Evolutionary conservation across 257 asterid species (phyloP), one percentile per base, ranked within the genome.

Genomic region (Rhazya stricta): DNA sequence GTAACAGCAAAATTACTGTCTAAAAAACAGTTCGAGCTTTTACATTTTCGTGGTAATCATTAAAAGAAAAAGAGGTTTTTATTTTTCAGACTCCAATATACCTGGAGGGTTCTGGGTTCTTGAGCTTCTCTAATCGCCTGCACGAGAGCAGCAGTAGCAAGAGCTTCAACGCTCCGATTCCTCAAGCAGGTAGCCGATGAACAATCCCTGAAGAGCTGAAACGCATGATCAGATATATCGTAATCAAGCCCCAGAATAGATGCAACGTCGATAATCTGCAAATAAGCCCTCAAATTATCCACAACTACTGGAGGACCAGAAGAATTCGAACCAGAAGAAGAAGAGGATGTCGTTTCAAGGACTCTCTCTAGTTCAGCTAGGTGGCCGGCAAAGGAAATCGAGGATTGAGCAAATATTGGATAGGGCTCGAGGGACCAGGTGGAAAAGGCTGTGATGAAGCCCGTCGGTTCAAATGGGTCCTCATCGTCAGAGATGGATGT

Each of bases 101-200:
- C 99, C 94, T 94, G 99, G 23, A 92, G 95, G 56, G 99, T 94
- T 79, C 99, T 86, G 29, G 99, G 99, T 81, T 92, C 97, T 78
- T 92, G 97, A 72, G 97, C 99, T 84, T 94, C 99, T 57, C 99
- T 85, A 54, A 92, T 94, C 56, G 99, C 97, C 82, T 92, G 98
- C 41, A 94, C 97, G 19, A 94, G 89, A 3, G 99, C 96, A 46
- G 99, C 98, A 36, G 99, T 92, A 51, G 99, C 99, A 23, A 94
- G 87, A 54, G 99, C 99, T 86, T 94, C 99, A 8, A 94, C 96
- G 68, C 99, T 94, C 36, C 97, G 91, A 86, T 94, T 94, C 87
- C 99, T 89, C 86, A 94, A 84, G 76, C 97, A 92, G 43, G 97
- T 92, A 30, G 97, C 97, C 2, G 96, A 87, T 29, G 97, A 92